Evolutionary conservation across 805 yeast species (phyloP).

Genomic region (Helenozyma rhizophorensis): DNA sequence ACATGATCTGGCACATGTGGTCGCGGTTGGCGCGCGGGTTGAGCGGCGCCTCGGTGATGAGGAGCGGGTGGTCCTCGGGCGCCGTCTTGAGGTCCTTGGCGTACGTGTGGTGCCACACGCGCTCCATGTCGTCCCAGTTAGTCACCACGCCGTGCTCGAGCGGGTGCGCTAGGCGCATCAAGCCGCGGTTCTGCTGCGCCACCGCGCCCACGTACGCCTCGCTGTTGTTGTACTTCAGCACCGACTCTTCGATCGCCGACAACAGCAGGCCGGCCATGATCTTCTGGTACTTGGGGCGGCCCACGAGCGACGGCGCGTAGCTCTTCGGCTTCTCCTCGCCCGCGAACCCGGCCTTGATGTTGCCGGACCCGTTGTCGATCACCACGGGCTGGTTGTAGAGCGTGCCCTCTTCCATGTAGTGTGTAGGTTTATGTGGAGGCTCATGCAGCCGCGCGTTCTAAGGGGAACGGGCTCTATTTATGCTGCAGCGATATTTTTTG

Average conservation of each 20-base stretch:
- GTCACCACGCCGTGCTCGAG: constrained; percentile 72
- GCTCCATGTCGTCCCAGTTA: constrained; percentile 86
- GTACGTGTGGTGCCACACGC: constrained; percentile 69
- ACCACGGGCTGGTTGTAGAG: constrained; percentile 45
- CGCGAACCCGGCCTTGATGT: constrained; percentile 85
- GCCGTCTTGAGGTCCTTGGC: constrained; percentile 51
- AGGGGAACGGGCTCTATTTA: too few relatives aligned
- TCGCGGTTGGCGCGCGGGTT: constrained; percentile 64
- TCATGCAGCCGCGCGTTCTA: too few relatives aligned
- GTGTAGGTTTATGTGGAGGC: too few relatives aligned
- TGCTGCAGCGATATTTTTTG: too few relatives aligned
- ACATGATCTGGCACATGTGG: constrained; percentile 56
- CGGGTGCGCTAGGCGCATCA: constrained; percentile 69
- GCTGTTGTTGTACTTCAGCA: constrained; percentile 13
- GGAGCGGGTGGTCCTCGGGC: constrained; percentile 79
- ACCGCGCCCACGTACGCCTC: constrained; percentile 70
- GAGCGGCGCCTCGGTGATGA: constrained; percentile 86
- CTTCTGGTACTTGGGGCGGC: constrained; percentile 78
- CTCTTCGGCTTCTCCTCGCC: constrained; percentile 81
- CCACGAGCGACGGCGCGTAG: constrained; percentile 62
- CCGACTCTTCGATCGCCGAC: constrained; percentile 13
- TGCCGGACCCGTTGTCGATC: constrained; percentile 69
- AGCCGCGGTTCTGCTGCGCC: constrained; percentile 75
- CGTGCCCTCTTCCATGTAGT: constrained; percentile 15
- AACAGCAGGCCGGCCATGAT: constrained; percentile 59